Evolutionary conservation across 306 rosid species (phyloP), one percentile per base, ranked within the genome.

Genomic region (Alnus glutinosa): DNA sequence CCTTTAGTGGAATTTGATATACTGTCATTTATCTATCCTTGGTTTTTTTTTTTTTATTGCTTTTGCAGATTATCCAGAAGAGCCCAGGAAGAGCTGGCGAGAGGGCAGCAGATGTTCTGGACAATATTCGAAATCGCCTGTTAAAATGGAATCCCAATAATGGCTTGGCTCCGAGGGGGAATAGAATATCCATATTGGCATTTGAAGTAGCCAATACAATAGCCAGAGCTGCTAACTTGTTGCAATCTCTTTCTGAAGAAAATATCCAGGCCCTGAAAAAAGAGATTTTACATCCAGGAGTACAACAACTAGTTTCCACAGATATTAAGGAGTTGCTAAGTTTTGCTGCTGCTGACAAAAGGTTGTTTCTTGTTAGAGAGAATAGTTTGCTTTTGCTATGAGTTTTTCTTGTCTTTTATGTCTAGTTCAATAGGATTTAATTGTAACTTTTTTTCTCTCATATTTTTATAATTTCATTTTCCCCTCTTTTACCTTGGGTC

Each of bases 131-230:
- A 47, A 93, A 88, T 83, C 88, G 97, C 82, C 80, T 95, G 84
- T 81, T 96, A 55, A 91, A 81, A 86, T 86, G 89, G 71, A 89
- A 89, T 49, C 55, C 75, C 75, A 70, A 82, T 76, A 62, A 92
- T 76, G 89, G 87, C 70, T 68, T 74, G 54, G 77, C 86, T 80
- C 81, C 93, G 59, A 86, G 84, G 81, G 94, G 93, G 76, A 79
- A 78, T 42, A 94, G 71, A 55, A 87, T 93, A 66, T 88, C 97
- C 58, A 90, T 96, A 61, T 59, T 96, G 83, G 91, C 98, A n/a
- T 96, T 93, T 86, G 99, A 96, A 89, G 96, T 96, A 62, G 99
- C 99, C 57, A 96, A 96, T 47, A 93, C 98, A 28, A 81, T 96
- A 80, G 85, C 86, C 85, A 96, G 89, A 89, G 96, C 92, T 32